Evolutionary conservation across 176 grass and related monocot genomes (phyloP), one percentile per base, ranked within the genome.

Genomic region (Carex scoparia): DNA sequence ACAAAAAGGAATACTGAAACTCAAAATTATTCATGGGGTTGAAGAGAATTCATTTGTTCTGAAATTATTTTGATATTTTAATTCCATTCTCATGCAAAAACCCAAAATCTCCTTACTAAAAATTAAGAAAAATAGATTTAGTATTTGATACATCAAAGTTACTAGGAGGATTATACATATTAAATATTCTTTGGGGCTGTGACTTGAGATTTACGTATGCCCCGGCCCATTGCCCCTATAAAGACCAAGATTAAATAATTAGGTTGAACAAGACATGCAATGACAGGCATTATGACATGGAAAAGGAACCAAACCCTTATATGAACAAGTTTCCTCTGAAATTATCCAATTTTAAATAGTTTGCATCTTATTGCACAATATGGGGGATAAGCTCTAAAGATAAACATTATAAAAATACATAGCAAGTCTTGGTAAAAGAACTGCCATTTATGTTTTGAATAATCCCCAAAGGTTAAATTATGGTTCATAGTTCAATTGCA

Each of bases 241-340:
- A 58, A 79, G 53, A 69, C 81, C 63, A 65, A 67, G 44, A 83
- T 83, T 65, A 69, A 83, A 83, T 28, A 69, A 83, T 54, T 83
- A 69, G 62, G 35, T 83, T 64, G 61, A 83, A 65, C 6, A 31
- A 83, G 62, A 83, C 81, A 83, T 83, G 81, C 63, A 83, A 83
- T 67, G 61, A 83, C 63, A 83, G 61, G 11, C 81, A 83, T 83
- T 83, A 83, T 83, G 81, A 83, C 63, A 67, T 83, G 81, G 62
- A 83, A 67, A 83, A 83, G 81, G 19, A 67, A 49, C 63, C 81
- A 83, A 79, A 79, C 74, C 49, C 74, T 23, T 3, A 1, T 31
- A 13, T 27, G 4, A 16, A 58, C 35, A 13, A 56, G n/a, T 65
- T 79, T 85, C 27, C 73, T 79, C 69, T 85, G 33, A 3, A 37